Conservation (phyloP, 768 basidiomycete species). For the Tricholoma sp. region DNA sequence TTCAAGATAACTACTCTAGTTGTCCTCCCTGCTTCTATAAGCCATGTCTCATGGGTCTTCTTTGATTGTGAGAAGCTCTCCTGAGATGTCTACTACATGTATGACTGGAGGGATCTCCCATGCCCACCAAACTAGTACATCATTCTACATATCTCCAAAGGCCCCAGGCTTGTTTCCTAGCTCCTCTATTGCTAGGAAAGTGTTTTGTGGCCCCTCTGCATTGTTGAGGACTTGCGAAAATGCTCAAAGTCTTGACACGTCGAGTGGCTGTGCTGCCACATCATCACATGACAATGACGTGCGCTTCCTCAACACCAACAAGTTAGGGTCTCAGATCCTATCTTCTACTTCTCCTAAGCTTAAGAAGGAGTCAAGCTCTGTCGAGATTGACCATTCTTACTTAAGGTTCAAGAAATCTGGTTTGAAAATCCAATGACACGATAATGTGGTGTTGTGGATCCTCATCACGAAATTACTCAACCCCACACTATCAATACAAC, state of each 20-base stretch:
- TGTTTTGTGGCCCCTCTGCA: neutral
- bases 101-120: neutral
- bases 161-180: neutral
- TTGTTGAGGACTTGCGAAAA: neutral
- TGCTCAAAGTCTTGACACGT: neutral
- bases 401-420: neutral
- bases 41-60: neutral
- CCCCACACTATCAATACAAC: too few relatives aligned
- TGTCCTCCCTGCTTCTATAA: neutral
- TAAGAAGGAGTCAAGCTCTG: neutral
- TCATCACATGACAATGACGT: neutral
- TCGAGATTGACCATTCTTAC: neutral
- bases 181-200: neutral
- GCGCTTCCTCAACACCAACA: neutral
- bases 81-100: neutral
- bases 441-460: too few relatives aligned
- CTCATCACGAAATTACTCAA: too few relatives aligned
- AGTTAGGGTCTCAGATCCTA: neutral
- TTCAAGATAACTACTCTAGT: too few relatives aligned
- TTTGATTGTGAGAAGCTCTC: neutral
- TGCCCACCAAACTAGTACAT: neutral
- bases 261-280: neutral
- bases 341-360: neutral
- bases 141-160: neutral
- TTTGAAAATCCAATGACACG: too few relatives aligned